Evolutionary conservation across 202 grass and related monocot genomes (phyloP).

Genomic region (Miscanthus sacchariflorus): DNA sequence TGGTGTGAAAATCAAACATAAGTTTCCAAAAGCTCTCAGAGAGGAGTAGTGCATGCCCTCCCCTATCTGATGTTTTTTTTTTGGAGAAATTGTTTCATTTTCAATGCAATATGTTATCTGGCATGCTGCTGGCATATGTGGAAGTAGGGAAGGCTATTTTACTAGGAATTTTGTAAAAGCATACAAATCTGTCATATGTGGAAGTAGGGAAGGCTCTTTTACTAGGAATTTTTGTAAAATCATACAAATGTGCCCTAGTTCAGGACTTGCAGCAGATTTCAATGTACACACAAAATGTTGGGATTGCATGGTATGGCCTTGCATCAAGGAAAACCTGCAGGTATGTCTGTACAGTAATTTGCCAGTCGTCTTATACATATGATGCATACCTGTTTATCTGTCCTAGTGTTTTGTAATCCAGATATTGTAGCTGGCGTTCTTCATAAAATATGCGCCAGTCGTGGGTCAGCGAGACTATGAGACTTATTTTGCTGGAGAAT

Average conservation of each 20-base stretch:
- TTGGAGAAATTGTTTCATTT: neutral
- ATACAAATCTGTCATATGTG: too few species aligned
- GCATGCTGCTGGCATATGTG: neutral
- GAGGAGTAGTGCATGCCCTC: neutral
- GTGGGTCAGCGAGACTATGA: neutral
- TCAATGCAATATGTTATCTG: neutral
- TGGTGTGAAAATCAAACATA: constrained; percentile 1
- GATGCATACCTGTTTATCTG: neutral
- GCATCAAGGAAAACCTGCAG: constrained; percentile 2
- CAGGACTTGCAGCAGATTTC: neutral
- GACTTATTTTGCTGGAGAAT: neutral
- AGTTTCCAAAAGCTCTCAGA: neutral
- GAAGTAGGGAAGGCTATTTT: neutral
- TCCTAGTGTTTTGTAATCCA: neutral
- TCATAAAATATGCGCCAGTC: neutral
- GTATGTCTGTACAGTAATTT: neutral
- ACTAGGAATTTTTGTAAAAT: too few species aligned
- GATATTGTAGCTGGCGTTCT: neutral
- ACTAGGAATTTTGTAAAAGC: neutral
- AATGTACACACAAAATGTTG: neutral
- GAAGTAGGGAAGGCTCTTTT: too few species aligned
- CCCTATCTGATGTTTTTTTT: neutral
- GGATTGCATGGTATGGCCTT: neutral
- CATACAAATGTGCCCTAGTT: constrained; percentile 19
- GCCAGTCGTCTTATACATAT: neutral